A percentile compares a stretch with the other conserved stretches of the same genome.
Evolutionary conservation across 768 basidiomycete species (phyloP).

Genomic region (Kwoniella shandongensis): DNA sequence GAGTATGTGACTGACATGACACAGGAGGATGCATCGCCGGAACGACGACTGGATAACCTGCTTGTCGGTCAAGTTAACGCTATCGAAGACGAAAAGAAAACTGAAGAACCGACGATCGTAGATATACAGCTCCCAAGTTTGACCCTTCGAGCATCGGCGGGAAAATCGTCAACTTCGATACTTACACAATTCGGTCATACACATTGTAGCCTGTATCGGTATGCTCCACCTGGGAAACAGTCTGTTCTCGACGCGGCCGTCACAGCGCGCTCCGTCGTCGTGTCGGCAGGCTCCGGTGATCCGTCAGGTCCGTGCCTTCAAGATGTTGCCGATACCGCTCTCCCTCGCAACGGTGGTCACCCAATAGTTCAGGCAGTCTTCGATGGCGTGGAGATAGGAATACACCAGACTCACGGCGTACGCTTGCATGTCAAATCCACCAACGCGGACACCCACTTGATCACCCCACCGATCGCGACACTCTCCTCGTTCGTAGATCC

Average conservation of each 20-base stretch:
- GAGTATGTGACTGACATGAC: not conserved
- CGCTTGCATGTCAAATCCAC: not conserved
- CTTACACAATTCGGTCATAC: not conserved
- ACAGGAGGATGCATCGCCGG: slow-evolving; percentile 9
- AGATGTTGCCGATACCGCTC: slow-evolving; percentile 1
- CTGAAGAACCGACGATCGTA: slow-evolving; percentile 3
- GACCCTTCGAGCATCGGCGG: not conserved
- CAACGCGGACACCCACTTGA: slow-evolving; percentile 12
- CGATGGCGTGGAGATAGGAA: slow-evolving; percentile 3
- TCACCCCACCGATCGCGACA: slow-evolving; percentile 20
- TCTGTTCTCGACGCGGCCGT: slow-evolving; percentile 1
- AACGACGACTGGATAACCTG: slow-evolving; percentile 21
- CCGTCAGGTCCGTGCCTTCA: not conserved
- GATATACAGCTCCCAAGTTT: slow-evolving; percentile 11
- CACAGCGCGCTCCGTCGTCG: not conserved
- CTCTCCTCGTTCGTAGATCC: slow-evolving; percentile 1
- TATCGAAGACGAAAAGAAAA: slow-evolving; percentile 2
- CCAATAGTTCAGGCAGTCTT: not conserved
- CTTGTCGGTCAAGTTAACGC: slow-evolving; percentile 18
- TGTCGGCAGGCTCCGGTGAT: not conserved
- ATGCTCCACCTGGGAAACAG: slow-evolving; percentile 1
- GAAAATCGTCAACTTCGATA: not conserved
- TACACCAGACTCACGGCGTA: slow-evolving; percentile 8
- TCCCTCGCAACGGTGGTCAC: not conserved
- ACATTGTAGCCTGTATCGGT: slow-evolving; percentile 3